Percentiles rank a stretch among this genome's conserved stretches.
These are phyloP conservation scores for Apiotrichum veenhuisii DNA, from an alignment of 1,284 basidiomycete genomes.

Conservation along the genomic window DNA sequence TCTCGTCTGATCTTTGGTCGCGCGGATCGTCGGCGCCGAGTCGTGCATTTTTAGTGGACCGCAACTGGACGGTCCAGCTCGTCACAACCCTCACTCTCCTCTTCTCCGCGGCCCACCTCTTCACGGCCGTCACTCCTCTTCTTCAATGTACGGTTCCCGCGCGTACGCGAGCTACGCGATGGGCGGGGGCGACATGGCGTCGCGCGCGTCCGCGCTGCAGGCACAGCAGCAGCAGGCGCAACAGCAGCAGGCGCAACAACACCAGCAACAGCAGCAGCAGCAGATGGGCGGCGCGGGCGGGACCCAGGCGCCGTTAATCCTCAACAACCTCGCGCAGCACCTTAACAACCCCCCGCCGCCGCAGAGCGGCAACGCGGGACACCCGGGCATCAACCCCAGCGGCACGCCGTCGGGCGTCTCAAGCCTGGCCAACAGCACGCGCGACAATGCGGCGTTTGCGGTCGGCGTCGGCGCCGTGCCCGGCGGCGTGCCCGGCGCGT, in stretches of 20 bases:
- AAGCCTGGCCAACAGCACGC: slow-evolving; percentile 5
- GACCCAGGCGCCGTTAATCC: slow-evolving; percentile 33
- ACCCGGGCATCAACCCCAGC: slow-evolving; percentile 7
- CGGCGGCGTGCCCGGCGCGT: slow-evolving; percentile 8
- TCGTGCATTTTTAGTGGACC: too few relatives aligned
- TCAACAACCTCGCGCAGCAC: slow-evolving; percentile 47
- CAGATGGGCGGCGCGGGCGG: slow-evolving; percentile 15
- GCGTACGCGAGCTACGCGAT: slow-evolving; percentile 14
- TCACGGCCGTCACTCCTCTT: background rate
- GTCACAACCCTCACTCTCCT: background rate
- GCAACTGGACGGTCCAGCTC: too few relatives aligned
- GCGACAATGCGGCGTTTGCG: background rate
- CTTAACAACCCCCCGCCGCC: slow-evolving; percentile 51
- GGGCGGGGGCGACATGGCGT: slow-evolving; percentile 17
- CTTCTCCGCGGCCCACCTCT: too few relatives aligned
- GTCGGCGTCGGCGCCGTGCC: background rate
- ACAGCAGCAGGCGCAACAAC: slow-evolving; percentile 10
- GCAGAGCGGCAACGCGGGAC: background rate
- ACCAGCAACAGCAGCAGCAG: slow-evolving; percentile 9
- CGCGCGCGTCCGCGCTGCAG: slow-evolving; percentile 15
- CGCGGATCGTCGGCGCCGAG: too few relatives aligned
- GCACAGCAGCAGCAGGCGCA: slow-evolving; percentile 10
- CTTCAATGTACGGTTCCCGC: slow-evolving; percentile 17
- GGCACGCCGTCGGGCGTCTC: slow-evolving; percentile 4
- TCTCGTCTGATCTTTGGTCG: background rate